phyloP scores from a whole-genome alignment of 495 filamentous ascomycete genomes.

The Hypoxylon perforatum region DNA sequence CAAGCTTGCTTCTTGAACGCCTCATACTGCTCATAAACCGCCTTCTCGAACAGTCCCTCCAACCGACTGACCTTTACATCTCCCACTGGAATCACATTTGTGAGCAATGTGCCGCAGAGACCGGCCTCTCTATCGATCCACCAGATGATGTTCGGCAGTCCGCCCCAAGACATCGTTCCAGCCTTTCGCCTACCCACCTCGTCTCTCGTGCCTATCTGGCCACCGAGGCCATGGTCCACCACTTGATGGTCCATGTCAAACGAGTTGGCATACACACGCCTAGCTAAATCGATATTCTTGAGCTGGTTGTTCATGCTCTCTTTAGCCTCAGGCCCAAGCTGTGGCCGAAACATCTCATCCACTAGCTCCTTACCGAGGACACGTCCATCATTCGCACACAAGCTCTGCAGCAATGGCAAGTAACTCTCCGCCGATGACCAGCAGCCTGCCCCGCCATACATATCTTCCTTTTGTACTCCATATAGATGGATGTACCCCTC shows the following conservation, averaged over 20 bases:
- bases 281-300: slow-evolving; percentile 13
- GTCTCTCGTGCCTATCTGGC: slow-evolving; percentile 41
- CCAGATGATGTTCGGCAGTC: slow-evolving; percentile 45
- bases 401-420: slow-evolving; percentile 42
- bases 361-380: slow-evolving; percentile 40
- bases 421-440: slow-evolving; percentile 42
- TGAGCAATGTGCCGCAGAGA: slow-evolving; percentile 47
- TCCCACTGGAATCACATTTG: slow-evolving; percentile 38
- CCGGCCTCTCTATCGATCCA: slow-evolving; percentile 49
- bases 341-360: slow-evolving; percentile 43
- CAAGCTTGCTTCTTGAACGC: slow-evolving; percentile 21
- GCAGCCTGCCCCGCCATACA: slow-evolving; percentile 45
- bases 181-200: slow-evolving; percentile 30
- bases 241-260: slow-evolving; percentile 43
- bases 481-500: slow-evolving; percentile 41
- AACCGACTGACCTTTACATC: slow-evolving; percentile 39
- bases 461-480: slow-evolving; percentile 19
- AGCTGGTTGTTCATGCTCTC: slow-evolving; percentile 30
- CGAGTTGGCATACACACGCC: slow-evolving; percentile 41
- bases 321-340: slow-evolving; percentile 30
- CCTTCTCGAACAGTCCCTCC: slow-evolving; percentile 45
- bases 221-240: slow-evolving; percentile 45
- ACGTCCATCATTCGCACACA: slow-evolving; percentile 47
- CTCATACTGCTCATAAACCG: slow-evolving; percentile 43
- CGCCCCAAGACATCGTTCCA: slow-evolving; percentile 51